phyloP scores from a whole-genome alignment of 2,329 filamentous ascomycete species.

The Knufia petricola region DNA sequence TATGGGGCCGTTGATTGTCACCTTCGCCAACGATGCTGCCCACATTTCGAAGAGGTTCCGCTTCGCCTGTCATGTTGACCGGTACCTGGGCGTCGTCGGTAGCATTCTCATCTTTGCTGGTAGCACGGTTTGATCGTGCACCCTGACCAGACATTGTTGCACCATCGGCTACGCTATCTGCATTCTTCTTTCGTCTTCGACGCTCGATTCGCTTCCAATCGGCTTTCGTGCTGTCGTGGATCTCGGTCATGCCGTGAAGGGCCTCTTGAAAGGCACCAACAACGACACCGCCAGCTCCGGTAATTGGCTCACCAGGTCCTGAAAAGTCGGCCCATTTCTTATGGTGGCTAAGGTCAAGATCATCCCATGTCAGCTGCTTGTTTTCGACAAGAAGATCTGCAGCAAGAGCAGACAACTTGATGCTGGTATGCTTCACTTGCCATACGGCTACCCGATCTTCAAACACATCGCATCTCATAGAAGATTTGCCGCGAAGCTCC shows the following conservation, averaged over 20 bases:
- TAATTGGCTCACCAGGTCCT: constrained; percentile 45
- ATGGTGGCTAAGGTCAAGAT: constrained; percentile 39
- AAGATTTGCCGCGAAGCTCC: constrained; percentile 25
- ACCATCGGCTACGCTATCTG: constrained; percentile 12
- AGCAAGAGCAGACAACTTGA: constrained; percentile 45
- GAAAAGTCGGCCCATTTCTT: constrained; percentile 47
- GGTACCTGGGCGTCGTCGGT: not conserved
- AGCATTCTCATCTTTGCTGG: constrained; percentile 11
- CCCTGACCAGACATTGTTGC: constrained; percentile 17
- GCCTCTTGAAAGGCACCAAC: constrained; percentile 37
- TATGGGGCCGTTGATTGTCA: not conserved
- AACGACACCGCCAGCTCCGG: constrained; percentile 39
- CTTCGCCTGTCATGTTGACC: constrained; percentile 17
- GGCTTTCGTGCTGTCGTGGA: constrained; percentile 41
- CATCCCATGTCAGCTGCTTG: constrained; percentile 42
- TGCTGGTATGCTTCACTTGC: constrained; percentile 38
- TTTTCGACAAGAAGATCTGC: constrained; percentile 45
- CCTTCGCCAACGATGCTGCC: not conserved
- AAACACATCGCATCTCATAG: constrained; percentile 30
- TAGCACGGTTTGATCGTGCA: constrained; percentile 12
- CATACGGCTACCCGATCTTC: constrained; percentile 44
- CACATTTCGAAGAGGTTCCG: constrained; percentile 12
- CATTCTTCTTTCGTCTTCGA: constrained; percentile 30
- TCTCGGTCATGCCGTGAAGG: constrained; percentile 39
- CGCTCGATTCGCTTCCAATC: constrained; percentile 39